Base-by-base conservation (phyloP, 2,329 filamentous ascomycete species). In the Rutstroemia sp. region DNA sequence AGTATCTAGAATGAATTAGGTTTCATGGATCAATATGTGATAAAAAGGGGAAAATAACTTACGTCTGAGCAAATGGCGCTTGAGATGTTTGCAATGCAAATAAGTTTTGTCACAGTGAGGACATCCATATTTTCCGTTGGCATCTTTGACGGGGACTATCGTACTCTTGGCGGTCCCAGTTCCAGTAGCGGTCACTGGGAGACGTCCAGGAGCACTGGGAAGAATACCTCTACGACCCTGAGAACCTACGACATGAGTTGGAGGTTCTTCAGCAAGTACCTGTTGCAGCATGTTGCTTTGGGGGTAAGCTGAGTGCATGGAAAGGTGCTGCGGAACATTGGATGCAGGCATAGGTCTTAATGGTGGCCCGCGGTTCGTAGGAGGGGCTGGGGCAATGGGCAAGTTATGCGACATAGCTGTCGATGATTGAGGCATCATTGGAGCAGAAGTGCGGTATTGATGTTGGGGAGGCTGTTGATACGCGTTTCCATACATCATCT, bases 51-150 rank as follows among this genome's bases (percentile, higher is more conserved):
- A 12, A 5, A 88, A 12, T 14, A 54, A 65, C 92, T 91, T 82
- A 96, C 92, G 94, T 80, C 94, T 82, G 65, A 97, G 78, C 58
- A 97, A 81, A 79, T 97, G 94, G 68, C 94, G 88, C 81, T 97
- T 97, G 66, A 97, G 75, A 74, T 97, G 94, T 79, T 99, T 97
- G 48, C 92, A 88, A 72, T 97, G 94, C 57, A 97, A 79, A 70
- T 99, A 99, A 6, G 92, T 96, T 79, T 97, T 97, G 67, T 90
- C 96, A 76, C 94, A 99, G 73, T 97, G 92, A 67, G 91, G 91
- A 75, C 94, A 99, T 58, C 94, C 92, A 70, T 95, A 99, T 77
- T 97, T 97, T 69, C 94, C 94, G 71, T 97, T 92, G 8, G 91
- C 90, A 72, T 97, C 92, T 77, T 97, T 96, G 65, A 89, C 87